Evolutionary conservation across 306 rosid genomes (phyloP), one percentile per base, ranked within the genome.

Genomic region (Prunus mongolica): DNA sequence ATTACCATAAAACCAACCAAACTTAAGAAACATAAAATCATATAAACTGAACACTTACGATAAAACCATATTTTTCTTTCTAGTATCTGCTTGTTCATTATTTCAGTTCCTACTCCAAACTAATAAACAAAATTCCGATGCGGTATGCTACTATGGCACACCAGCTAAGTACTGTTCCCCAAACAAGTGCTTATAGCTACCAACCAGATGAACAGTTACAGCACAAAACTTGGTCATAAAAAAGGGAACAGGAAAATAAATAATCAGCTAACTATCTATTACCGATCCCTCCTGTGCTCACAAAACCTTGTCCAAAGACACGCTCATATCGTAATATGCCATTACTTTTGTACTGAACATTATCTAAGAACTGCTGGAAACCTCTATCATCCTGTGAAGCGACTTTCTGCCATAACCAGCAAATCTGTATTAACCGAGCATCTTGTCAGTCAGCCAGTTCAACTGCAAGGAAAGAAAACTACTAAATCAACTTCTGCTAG

Each of bases 361-460:
- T 85, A 52, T 85, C 89, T 61, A 85, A 77, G 74, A 85, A 85
- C 77, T 80, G 83, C 78, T 85, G 89, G 81, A 85, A 82, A 74
- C 82, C 84, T 46, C 67, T 79, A 75, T 85, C 89, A 57, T 65
- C 84, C 65, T 82, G 80, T 66, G 86, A 85, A 69, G 73, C 4
- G 10, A 82, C 86, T 58, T 85, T 85, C 73, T 82, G 86, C 84
- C 84, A 85, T 15, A 75, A 69, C 99, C 99, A 95, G 90, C 99
- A 95, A 73, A 92, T 89, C 99, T 95, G 85, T 73, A 84, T 69
- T 50, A 71, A 57, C 62, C 27, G 72, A 68, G 74, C 71, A 83
- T 71, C 49, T 25, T 63, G 72, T 79, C 41, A 58, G 83, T 57
- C 73, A 75, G 77, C 46, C n/a, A 32, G 64, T 61, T 67, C 44